A percentile compares a stretch with the other conserved stretches of the same genome.
Conservation (phyloP, 148 eudicot genomes). For the Fagopyrum esculentum region DNA sequence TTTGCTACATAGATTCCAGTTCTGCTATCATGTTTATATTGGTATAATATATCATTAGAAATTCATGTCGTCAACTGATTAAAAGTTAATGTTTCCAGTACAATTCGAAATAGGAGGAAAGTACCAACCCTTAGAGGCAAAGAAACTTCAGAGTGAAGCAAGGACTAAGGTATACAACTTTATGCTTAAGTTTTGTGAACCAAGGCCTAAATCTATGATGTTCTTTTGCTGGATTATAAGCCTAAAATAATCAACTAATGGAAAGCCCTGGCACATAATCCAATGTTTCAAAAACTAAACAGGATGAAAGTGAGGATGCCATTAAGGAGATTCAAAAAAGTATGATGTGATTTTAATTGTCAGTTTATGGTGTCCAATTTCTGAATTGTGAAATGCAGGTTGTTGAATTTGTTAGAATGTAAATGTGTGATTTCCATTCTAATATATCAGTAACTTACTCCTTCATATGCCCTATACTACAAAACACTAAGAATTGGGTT, state of each 20-base stretch:
- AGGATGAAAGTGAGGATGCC: constrained; percentile 15
- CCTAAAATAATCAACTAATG: background rate
- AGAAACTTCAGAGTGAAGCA: constrained; percentile 64
- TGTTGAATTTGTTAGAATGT: background rate
- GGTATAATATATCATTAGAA: constrained; percentile 17
- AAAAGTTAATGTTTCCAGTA: constrained; percentile 28
- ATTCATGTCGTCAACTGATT: background rate
- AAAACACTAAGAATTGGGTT: too few relatives aligned
- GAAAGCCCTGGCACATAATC: constrained; percentile 11
- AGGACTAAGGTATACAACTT: constrained; percentile 58
- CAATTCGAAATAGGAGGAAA: constrained; percentile 73
- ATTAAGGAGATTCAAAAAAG: constrained; percentile 14
- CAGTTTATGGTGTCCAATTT: background rate
- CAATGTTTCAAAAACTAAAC: constrained; percentile 10
- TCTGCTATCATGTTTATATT: background rate
- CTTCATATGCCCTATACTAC: background rate
- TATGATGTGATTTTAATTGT: background rate
- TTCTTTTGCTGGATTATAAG: background rate
- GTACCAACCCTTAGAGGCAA: constrained; percentile 80
- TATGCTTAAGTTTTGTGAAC: constrained; percentile 3
- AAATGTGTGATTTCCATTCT: background rate
- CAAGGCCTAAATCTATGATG: background rate
- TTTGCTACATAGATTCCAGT: background rate
- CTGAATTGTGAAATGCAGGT: background rate
- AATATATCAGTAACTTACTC: background rate